Percentiles rank a stretch among this genome's conserved stretches.
These are phyloP conservation scores for Eucalyptus cloeziana DNA, from an alignment of 345 rosid genomes.

Conservation along the genomic window DNA sequence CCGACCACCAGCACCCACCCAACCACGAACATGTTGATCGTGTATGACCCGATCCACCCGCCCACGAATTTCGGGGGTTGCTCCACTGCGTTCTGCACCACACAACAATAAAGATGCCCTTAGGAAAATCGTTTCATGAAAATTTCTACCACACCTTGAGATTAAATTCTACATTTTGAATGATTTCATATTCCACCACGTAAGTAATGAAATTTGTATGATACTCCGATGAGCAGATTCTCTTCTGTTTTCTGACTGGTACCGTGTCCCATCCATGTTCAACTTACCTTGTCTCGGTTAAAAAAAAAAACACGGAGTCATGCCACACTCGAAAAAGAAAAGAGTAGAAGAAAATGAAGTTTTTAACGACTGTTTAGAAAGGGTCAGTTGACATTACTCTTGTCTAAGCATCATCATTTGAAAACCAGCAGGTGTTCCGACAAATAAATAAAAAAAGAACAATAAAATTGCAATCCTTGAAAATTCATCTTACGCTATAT, in stretches of 20 bases:
- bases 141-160: background rate
- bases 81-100: constrained; percentile 81
- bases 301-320: background rate
- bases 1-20: constrained; percentile 93
- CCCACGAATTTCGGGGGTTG: constrained; percentile 73
- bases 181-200: background rate
- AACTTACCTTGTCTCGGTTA: background rate
- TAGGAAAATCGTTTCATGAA: background rate
- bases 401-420: background rate
- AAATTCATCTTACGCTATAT: background rate
- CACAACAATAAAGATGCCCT: background rate
- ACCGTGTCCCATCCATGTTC: background rate
- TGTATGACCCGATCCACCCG: constrained; percentile 76
- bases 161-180: background rate
- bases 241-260: background rate
- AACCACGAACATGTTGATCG: constrained; percentile 67
- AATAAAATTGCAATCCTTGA: background rate
- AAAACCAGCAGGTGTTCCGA: background rate
- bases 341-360: background rate
- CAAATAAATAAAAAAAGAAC: background rate
- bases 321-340: background rate
- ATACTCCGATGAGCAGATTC: background rate
- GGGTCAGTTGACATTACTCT: background rate
- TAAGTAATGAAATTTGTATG: background rate
- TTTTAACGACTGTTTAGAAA: background rate